Evolutionary conservation across 2,329 filamentous ascomycete genomes (phyloP).

Genomic region (Fusarium proliferatum): DNA sequence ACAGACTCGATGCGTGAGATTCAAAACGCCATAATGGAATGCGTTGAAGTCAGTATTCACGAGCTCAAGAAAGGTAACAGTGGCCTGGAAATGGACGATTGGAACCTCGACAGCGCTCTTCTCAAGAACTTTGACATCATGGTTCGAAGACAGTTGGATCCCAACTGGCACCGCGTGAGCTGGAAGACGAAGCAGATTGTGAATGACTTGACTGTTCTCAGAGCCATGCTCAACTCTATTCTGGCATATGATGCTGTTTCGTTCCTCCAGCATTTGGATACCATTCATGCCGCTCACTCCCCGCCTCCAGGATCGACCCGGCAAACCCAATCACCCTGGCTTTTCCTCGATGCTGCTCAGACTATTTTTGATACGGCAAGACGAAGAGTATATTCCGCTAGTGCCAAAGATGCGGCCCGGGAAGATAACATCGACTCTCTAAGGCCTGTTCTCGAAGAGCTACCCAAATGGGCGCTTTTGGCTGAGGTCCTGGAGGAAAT

Average conservation of each 20-base stretch:
- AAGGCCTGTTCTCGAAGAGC: slow-evolving; percentile 87
- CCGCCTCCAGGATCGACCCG: slow-evolving; percentile 87
- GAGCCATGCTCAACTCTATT: slow-evolving; percentile 83
- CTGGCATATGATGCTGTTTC: slow-evolving; percentile 90
- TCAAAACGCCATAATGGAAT: slow-evolving; percentile 94
- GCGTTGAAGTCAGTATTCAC: slow-evolving; percentile 92
- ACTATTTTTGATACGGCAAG: slow-evolving; percentile 94
- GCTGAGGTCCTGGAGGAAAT: slow-evolving; percentile 95
- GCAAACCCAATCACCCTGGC: slow-evolving; percentile 93
- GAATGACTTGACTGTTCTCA: slow-evolving; percentile 84
- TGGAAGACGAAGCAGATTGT: slow-evolving; percentile 97
- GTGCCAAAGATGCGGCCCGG: slow-evolving; percentile 63
- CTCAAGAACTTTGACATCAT: slow-evolving; percentile 93
- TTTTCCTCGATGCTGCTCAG: slow-evolving; percentile 94
- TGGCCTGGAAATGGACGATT: slow-evolving; percentile 94
- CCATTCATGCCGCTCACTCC: slow-evolving; percentile 89
- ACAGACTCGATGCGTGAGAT: slow-evolving; percentile 93
- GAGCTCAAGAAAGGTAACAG: slow-evolving; percentile 93
- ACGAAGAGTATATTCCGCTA: slow-evolving; percentile 83
- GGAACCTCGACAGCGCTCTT: slow-evolving; percentile 93
- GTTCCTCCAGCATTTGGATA: slow-evolving; percentile 93
- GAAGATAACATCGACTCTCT: slow-evolving; percentile 69
- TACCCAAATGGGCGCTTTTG: slow-evolving; percentile 91
- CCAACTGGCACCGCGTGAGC: slow-evolving; percentile 96
- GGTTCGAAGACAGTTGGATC: slow-evolving; percentile 89